Evolutionary conservation across 768 basidiomycete genomes (phyloP), one percentile per base, ranked within the genome.

Genomic region (Mycena pura): DNA sequence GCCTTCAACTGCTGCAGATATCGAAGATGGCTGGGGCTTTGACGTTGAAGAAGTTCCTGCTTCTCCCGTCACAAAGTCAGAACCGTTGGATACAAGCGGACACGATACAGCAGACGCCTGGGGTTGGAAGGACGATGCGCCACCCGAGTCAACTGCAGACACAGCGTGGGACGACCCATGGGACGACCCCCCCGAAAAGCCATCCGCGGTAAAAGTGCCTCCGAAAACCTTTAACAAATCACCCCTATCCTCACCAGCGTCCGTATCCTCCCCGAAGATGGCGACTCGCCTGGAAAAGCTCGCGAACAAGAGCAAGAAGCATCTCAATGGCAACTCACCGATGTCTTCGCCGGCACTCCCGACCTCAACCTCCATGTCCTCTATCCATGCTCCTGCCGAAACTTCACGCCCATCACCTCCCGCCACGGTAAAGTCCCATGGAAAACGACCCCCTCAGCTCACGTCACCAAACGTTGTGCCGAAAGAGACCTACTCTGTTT

Each of bases 61-160:
- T 17, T 34, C 53, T 21, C 39, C 32, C 8, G 24, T 25, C 11
- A 11, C 44, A 6, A 57, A 62, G 21, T 46, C 60, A 29, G 71
- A 72, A 48, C 54, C 61, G 6, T 57, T 60, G 25, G 52, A 27
- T 0, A 55, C 51, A 5, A 69, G 63, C 32, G 59, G 65, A 6
- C 61, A 57, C 51, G 52, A 52, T 9, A n/a, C 67, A 69, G 25
- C 49, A 15, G 86, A 89, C 65, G 86, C 90, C 0, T 93, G 92
- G 92, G 92, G 88, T 3, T 92, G 87, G 87, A 87, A 91, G 36
- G 85, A 86, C 39, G 85, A 86, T 28, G 78, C 69, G 8, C 72
- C 73, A 11, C 73, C 63, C 17, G 73, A 77, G 22, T 68, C 69
- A 5, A 67, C 76, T 4, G 84, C 82, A 57, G 82, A 84, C 52